A percentile compares a stretch with the other conserved stretches of the same genome.
phyloP scores from a whole-genome alignment of 2,329 filamentous ascomycete species.

The Pyrenophora seminiperda region DNA sequence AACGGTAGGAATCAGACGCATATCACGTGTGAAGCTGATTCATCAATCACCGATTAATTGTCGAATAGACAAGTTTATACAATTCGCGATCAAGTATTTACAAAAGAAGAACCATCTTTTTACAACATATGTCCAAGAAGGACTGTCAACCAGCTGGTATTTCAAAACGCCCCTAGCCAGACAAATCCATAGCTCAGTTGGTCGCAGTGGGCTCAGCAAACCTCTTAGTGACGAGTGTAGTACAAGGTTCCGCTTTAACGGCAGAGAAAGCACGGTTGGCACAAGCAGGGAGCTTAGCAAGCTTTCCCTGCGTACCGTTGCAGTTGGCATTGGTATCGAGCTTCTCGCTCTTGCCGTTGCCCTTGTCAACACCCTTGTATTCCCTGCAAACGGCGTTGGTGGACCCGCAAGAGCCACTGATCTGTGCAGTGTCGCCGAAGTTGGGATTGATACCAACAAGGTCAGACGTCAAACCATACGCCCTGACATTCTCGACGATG shows the following conservation, averaged over 20 bases:
- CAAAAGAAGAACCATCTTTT: background rate
- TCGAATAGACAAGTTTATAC: background rate
- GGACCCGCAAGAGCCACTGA: slow-evolving; percentile 49
- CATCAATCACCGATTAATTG: background rate
- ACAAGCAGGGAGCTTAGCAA: slow-evolving; percentile 25
- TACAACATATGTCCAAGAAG: background rate
- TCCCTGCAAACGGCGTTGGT: slow-evolving; percentile 29
- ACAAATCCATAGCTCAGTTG: background rate
- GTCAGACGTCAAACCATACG: slow-evolving; percentile 46
- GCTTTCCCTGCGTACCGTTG: slow-evolving; percentile 23
- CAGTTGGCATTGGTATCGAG: slow-evolving; percentile 21
- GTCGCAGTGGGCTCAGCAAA: slow-evolving; percentile 2
- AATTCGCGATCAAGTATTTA: background rate
- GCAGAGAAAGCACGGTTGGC: background rate
- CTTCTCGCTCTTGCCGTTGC: slow-evolving; percentile 19
- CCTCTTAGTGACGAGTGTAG: slow-evolving; percentile 4
- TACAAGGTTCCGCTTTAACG: background rate
- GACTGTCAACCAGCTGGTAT: background rate
- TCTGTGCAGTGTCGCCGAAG: slow-evolving; percentile 54
- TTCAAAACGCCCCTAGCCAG: background rate
- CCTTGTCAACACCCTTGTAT: slow-evolving; percentile 34
- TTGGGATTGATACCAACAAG: slow-evolving; percentile 56
- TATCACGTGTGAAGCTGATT: no score
- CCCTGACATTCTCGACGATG: slow-evolving; percentile 50
- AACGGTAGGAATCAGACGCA: no score